Evolutionary conservation across 1,284 basidiomycete genomes (phyloP).

Genomic region (Sanguinoderma infundibulare): DNA sequence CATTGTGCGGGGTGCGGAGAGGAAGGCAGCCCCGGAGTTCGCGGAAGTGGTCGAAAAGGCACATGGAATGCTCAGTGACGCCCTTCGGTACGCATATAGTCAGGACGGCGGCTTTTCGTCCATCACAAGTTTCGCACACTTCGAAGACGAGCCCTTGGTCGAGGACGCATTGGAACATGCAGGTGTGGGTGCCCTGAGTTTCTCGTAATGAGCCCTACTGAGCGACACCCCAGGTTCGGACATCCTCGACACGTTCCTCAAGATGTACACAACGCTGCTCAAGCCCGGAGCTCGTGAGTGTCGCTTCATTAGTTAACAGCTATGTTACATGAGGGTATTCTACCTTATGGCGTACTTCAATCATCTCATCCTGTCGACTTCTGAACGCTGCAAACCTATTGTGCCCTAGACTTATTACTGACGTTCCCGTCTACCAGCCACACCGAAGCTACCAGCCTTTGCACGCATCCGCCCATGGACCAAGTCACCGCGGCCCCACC

Average conservation of each 20-base stretch:
- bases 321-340: no score
- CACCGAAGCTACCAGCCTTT: conserved; percentile 17
- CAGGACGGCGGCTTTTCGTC: conserved; percentile 25
- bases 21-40: conserved; percentile 14
- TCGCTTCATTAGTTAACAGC: neutral
- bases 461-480: conserved; percentile 21
- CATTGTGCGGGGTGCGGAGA: conserved; percentile 29
- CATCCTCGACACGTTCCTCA: conserved; percentile 11
- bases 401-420: neutral
- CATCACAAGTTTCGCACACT: conserved; percentile 41
- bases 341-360: neutral
- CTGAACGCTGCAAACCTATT: neutral
- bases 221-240: conserved; percentile 6
- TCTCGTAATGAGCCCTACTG: neutral
- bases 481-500: conserved; percentile 14
- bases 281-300: conserved; percentile 13
- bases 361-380: neutral
- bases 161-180: conserved; percentile 18
- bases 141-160: conserved; percentile 29
- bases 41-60: conserved; percentile 39
- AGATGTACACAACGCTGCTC: conserved; percentile 10
- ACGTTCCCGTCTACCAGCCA: conserved; percentile 2
- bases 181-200: neutral
- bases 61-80: conserved; percentile 27
- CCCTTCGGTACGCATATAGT: conserved; percentile 27